Percentiles rank a stretch among this genome's conserved stretches.
Evolutionary conservation across 495 filamentous ascomycete genomes (phyloP).

Genomic region (Antarctomyces pellizariae): DNA sequence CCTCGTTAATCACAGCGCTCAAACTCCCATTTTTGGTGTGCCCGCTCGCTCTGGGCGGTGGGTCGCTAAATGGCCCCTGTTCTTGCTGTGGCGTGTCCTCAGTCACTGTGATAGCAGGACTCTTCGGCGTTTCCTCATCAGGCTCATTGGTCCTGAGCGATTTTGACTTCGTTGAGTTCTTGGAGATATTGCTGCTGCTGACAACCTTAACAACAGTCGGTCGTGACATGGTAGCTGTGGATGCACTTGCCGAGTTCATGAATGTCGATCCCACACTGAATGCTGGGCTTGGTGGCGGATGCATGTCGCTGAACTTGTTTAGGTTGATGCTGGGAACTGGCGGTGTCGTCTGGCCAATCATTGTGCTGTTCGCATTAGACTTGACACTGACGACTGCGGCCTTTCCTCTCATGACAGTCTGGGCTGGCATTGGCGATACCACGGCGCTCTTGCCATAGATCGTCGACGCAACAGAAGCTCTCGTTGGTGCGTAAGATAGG

Average conservation of each 20-base stretch:
- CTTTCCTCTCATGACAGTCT: slow-evolving; percentile 62
- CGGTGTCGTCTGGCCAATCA: slow-evolving; percentile 22
- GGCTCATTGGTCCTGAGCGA: no score
- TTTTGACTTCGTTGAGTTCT: slow-evolving; percentile 7
- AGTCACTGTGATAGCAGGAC: slow-evolving; percentile 21
- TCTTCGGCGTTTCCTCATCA: slow-evolving; percentile 11
- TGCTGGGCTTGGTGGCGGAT: slow-evolving; percentile 22
- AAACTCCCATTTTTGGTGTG: slow-evolving; percentile 20
- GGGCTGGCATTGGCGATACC: slow-evolving; percentile 55
- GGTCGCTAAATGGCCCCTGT: slow-evolving; percentile 36
- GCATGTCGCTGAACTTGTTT: slow-evolving; percentile 19
- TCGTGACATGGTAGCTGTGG: slow-evolving; percentile 26
- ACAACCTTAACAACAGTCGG: slow-evolving; percentile 30
- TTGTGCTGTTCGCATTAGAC: slow-evolving; percentile 26
- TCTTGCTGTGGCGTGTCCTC: slow-evolving; percentile 24
- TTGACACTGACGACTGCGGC: slow-evolving; percentile 82
- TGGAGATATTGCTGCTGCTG: slow-evolving; percentile 10
- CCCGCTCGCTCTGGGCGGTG: slow-evolving; percentile 12
- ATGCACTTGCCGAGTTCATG: slow-evolving; percentile 31
- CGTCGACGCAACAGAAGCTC: slow-evolving; percentile 73
- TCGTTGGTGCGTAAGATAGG: slow-evolving; percentile 39
- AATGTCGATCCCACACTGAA: slow-evolving; percentile 44
- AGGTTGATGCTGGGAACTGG: slow-evolving; percentile 31
- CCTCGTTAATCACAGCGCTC: slow-evolving; percentile 29
- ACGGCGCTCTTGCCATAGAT: slow-evolving; percentile 78